Conservation (phyloP, 2,329 filamentous ascomycete species). For the Lecanosticta acicola region DNA sequence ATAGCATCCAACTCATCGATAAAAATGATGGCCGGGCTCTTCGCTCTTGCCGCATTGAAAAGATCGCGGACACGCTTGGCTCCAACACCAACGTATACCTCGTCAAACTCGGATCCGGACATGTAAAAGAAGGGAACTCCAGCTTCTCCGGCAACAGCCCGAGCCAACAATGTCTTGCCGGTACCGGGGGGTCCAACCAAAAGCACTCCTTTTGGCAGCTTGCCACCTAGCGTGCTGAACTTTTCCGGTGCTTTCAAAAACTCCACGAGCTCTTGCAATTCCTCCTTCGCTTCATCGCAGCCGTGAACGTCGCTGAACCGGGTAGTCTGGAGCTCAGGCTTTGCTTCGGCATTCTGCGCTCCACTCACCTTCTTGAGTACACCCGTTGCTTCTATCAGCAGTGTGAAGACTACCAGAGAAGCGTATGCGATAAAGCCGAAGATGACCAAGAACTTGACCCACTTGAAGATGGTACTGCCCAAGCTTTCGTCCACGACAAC, state of each 20-base stretch:
- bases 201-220: constrained; percentile 93
- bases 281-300: constrained; percentile 96
- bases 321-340: constrained; percentile 85
- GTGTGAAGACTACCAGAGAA: constrained; percentile 69
- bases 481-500: constrained; percentile 91
- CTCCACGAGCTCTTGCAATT: constrained; percentile 93
- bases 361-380: constrained; percentile 72
- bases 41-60: constrained; percentile 74
- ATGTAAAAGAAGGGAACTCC: constrained; percentile 99
- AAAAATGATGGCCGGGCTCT: constrained; percentile 90
- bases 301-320: constrained; percentile 92
- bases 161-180: constrained; percentile 90
- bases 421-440: constrained; percentile 77
- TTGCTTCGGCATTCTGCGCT: constrained; percentile 71
- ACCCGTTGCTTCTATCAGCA: constrained; percentile 76
- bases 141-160: constrained; percentile 92
- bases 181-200: constrained; percentile 94
- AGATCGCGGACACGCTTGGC: constrained; percentile 93
- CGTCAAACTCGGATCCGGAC: constrained; percentile 98
- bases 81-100: constrained; percentile 95
- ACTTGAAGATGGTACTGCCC: constrained; percentile 74
- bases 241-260: constrained; percentile 90
- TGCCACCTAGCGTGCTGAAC: constrained; percentile 90
- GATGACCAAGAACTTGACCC: constrained; percentile 78
- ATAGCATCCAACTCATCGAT: constrained; percentile 94